Conservation (phyloP, 2,329 filamentous ascomycete species). For the Colletotrichum sp. region DNA sequence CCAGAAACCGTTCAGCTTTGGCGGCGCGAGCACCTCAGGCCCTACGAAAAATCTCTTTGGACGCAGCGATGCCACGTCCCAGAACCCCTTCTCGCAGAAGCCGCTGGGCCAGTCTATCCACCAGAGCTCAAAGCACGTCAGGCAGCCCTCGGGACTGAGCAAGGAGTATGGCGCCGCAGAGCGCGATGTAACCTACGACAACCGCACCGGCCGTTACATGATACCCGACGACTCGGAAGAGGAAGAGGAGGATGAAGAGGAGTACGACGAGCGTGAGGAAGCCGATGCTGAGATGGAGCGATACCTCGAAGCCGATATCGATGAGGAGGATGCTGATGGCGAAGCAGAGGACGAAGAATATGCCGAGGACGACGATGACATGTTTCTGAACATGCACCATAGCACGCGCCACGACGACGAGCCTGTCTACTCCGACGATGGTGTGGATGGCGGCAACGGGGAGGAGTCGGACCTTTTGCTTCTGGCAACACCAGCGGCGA, state of each 20-base stretch:
- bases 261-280: slow-evolving; percentile 30
- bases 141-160: slow-evolving; percentile 58
- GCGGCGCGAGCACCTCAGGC: slow-evolving; percentile 31
- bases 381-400: slow-evolving; percentile 53
- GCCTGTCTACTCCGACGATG: slow-evolving; percentile 26
- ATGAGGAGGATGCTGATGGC: slow-evolving; percentile 35
- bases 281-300: slow-evolving; percentile 39
- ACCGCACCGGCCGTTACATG: slow-evolving; percentile 24
- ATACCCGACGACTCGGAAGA: slow-evolving; percentile 34
- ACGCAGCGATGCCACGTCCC: slow-evolving; percentile 38
- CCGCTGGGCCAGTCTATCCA: slow-evolving; percentile 55
- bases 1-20: slow-evolving; percentile 44
- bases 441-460: slow-evolving; percentile 14
- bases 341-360: slow-evolving; percentile 44
- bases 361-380: slow-evolving; percentile 46
- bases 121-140: slow-evolving; percentile 29
- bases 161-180: slow-evolving; percentile 35
- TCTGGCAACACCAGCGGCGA: slow-evolving; percentile 59
- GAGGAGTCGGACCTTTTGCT: slow-evolving; percentile 58
- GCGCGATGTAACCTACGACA: slow-evolving; percentile 10
- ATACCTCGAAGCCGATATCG: slow-evolving; percentile 38
- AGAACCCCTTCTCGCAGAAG: slow-evolving; percentile 42
- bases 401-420: slow-evolving; percentile 32
- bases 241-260: slow-evolving; percentile 30
- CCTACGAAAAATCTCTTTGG: slow-evolving; percentile 42